Base-by-base conservation (phyloP, 2,329 filamentous ascomycete species). In the Lasiodiplodia sp. region DNA sequence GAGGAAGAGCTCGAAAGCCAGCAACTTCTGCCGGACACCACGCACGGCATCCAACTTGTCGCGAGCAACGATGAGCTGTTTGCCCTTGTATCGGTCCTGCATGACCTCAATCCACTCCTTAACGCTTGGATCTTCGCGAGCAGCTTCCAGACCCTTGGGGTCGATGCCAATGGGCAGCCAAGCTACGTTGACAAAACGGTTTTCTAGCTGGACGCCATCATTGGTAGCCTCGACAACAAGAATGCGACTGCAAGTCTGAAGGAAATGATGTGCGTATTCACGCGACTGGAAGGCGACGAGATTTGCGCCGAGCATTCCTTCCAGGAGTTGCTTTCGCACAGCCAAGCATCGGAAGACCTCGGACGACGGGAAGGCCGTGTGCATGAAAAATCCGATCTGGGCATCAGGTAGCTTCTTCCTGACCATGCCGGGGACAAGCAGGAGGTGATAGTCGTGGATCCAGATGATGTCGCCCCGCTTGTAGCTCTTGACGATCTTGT, bases 41-140 rank as follows among this genome's bases (percentile, higher is more conserved):
- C 94, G 91, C 68, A 98, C 92, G 72, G 92, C 90, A 79, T 98
- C 95, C 55, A 98, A 88, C 85, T 97, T 97, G 81, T 98, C 95
- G 65, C 95, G 90, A 11, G 93, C 93, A 14, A 97, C 94, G 73
- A 98, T 96, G 68, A 98, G 87, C 75, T 89, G 91, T 85, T 97
- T 97, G 73, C 90, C 93, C 72, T 90, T 87, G 81, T 97, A 98
- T 56, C 92, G 89, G 70, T 97, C 91, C 71, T 90, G 87, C 81
- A 98, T 91, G 28, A 90, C 91, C 60, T 88, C 84, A 60, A 97
- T 86, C 93, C 94, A 97, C 72, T 88, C 87, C 69, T 87, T 83
- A 14, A 97, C 94, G 67, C 93, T 90, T 2, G 86, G 83, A 31
- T 92, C 89, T 67, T 89, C 85, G 14, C 94, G 91, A 70, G 92